Percentiles rank a stretch among this genome's conserved stretches.
phyloP scores from a whole-genome alignment of 2,329 filamentous ascomycete species.

The Ceratocystis lukuohia region DNA sequence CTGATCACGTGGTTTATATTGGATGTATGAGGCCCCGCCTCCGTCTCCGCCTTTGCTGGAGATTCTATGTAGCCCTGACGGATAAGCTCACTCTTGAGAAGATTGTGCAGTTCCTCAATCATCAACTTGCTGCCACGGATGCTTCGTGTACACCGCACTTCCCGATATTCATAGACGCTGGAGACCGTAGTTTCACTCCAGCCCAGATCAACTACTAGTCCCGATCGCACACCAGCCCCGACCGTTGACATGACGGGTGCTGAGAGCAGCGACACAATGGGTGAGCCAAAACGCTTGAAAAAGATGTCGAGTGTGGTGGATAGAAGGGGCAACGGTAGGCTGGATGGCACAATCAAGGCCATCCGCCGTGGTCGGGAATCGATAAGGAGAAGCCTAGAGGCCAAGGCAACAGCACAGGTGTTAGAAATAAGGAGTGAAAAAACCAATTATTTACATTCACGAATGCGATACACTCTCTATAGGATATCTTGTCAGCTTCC shows the following conservation, averaged over 20 bases:
- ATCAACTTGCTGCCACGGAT: constrained; percentile 62
- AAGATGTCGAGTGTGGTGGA: constrained; percentile 62
- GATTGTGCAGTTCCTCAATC: constrained; percentile 52
- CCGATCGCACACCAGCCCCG: constrained; percentile 73
- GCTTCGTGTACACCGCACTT: constrained; percentile 57
- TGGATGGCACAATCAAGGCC: constrained; percentile 61
- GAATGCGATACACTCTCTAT: no score
- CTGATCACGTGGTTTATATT: constrained; percentile 33
- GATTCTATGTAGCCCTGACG: constrained; percentile 22
- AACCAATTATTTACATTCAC: neutral
- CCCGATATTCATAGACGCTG: constrained; percentile 79
- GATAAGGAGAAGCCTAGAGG: constrained; percentile 45
- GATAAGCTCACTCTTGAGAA: constrained; percentile 38
- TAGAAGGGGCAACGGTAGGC: constrained; percentile 63
- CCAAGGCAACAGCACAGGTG: neutral
- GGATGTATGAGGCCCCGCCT: constrained; percentile 10
- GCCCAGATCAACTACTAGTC: constrained; percentile 75
- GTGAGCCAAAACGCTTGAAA: constrained; percentile 68
- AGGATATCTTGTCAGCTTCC: constrained; percentile 28
- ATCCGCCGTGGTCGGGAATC: constrained; percentile 65
- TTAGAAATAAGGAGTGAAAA: neutral
- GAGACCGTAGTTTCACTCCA: constrained; percentile 85
- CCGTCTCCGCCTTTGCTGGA: constrained; percentile 22
- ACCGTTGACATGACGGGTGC: constrained; percentile 60
- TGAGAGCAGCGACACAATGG: constrained; percentile 68